These are phyloP conservation scores for Scleromitrula shiraiana DNA, from an alignment of 2,329 filamentous ascomycete genomes.

Conservation along the genomic window DNA sequence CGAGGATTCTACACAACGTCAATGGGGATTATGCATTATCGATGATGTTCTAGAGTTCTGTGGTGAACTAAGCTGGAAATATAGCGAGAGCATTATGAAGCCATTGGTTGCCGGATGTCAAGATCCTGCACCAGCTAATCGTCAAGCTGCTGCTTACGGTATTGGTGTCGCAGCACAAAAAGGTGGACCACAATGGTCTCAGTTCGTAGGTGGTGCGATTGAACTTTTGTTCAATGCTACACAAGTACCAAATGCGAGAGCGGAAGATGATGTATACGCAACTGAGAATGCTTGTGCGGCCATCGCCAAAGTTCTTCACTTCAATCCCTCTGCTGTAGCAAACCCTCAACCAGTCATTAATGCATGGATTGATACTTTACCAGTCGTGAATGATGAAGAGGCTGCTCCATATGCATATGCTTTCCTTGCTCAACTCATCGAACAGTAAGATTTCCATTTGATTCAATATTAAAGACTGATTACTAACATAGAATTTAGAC, in stretches of 20 bases:
- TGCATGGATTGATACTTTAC: slow-evolving; percentile 88
- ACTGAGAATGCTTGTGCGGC: slow-evolving; percentile 96
- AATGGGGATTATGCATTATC: slow-evolving; percentile 99
- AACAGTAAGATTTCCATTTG: slow-evolving; percentile 73
- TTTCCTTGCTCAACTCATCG: slow-evolving; percentile 84
- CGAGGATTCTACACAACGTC: slow-evolving; percentile 78
- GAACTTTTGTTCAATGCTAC: slow-evolving; percentile 79
- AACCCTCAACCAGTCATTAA: slow-evolving; percentile 68
- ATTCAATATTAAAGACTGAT: slow-evolving; percentile 9
- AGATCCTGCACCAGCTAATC: slow-evolving; percentile 80
- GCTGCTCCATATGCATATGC: slow-evolving; percentile 93
- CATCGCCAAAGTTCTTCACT: slow-evolving; percentile 94
- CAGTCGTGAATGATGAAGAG: slow-evolving; percentile 92
- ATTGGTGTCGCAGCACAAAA: slow-evolving; percentile 93
- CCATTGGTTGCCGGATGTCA: slow-evolving; percentile 81
- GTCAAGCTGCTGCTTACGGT: slow-evolving; percentile 92
- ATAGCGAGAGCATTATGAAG: slow-evolving; percentile 76
- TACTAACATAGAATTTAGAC: slow-evolving; percentile 46
- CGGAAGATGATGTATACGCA: slow-evolving; percentile 90
- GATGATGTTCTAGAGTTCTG: slow-evolving; percentile 98
- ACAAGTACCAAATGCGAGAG: slow-evolving; percentile 70
- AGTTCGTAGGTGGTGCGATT: slow-evolving; percentile 74
- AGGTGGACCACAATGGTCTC: slow-evolving; percentile 77
- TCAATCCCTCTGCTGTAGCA: slow-evolving; percentile 67
- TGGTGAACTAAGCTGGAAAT: slow-evolving; percentile 78